Evolutionary conservation across 768 basidiomycete species (phyloP).

Genomic region (Lyophyllum shimeji): DNA sequence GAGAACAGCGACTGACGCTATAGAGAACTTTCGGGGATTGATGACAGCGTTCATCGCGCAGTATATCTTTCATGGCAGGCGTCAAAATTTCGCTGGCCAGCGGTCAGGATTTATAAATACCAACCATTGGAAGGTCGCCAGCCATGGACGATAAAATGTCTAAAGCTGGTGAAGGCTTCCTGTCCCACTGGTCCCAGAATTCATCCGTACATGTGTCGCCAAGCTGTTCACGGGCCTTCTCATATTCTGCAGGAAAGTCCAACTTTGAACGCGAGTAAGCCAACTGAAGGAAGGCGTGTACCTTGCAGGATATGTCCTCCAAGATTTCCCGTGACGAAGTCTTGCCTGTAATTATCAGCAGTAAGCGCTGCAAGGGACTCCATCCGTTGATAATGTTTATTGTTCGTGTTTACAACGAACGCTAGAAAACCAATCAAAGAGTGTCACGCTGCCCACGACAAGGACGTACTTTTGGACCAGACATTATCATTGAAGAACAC

Average conservation of each 20-base stretch:
- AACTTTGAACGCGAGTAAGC: not conserved
- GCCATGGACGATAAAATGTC: slow-evolving; percentile 18
- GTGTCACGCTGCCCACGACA: not conserved
- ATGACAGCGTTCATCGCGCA: slow-evolving; percentile 32
- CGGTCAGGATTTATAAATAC: not conserved
- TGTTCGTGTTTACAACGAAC: slow-evolving; percentile 28
- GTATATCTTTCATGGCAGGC: slow-evolving; percentile 27
- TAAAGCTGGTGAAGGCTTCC: slow-evolving; percentile 8
- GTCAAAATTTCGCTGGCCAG: no score
- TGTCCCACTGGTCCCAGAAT: slow-evolving; percentile 17
- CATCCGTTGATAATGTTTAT: slow-evolving; percentile 29
- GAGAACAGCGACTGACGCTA: slow-evolving; percentile 39
- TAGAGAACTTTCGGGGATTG: slow-evolving; percentile 32
- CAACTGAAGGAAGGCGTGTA: slow-evolving; percentile 7
- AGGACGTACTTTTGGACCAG: slow-evolving; percentile 28
- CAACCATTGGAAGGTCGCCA: slow-evolving; percentile 32
- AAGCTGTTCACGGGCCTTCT: slow-evolving; percentile 21
- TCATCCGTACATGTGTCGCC: slow-evolving; percentile 23
- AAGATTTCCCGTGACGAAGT: slow-evolving; percentile 38
- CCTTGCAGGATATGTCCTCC: slow-evolving; percentile 29
- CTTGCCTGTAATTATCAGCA: slow-evolving; percentile 28
- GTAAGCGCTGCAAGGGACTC: slow-evolving; percentile 29
- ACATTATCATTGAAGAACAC: slow-evolving; percentile 17
- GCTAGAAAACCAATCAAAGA: slow-evolving; percentile 14
- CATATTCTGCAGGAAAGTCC: slow-evolving; percentile 25